A percentile compares a stretch with the other conserved stretches of the same genome.
Evolutionary conservation across 306 rosid genomes (phyloP).

Genomic region (Medicago truncatula): MtrunA17r5.0-ANR NC_053043.1:47076501-47077000

Average conservation of each 20-base stretch:
- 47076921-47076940: conserved; percentile 90
- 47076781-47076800: conserved; percentile 81
- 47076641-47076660: conserved; percentile 94
- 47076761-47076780: conserved; percentile 69
- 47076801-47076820: conserved; percentile 88
- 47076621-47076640: conserved; percentile 93
- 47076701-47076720: conserved; percentile 86
- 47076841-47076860: conserved; percentile 91
- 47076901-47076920: conserved; percentile 81
- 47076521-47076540: conserved; percentile 90
- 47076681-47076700: conserved; percentile 94
- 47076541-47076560: conserved; percentile 97
- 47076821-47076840: conserved; percentile 79
- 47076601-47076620: conserved; percentile 94
- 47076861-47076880: conserved; percentile 98
- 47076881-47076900: conserved; percentile 83
- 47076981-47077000: conserved; percentile 94
- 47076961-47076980: conserved; percentile 90
- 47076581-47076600: conserved; percentile 92
- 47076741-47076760: conserved; percentile 94
- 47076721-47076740: conserved; percentile 80
- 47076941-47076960: conserved; percentile 88
- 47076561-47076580: conserved; percentile 99
- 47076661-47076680: conserved; percentile 78
- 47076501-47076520: conserved; percentile 79